Evolutionary conservation across 306 rosid genomes (phyloP).

Genomic region (Amphicarpaea edgeworthii): DNA sequence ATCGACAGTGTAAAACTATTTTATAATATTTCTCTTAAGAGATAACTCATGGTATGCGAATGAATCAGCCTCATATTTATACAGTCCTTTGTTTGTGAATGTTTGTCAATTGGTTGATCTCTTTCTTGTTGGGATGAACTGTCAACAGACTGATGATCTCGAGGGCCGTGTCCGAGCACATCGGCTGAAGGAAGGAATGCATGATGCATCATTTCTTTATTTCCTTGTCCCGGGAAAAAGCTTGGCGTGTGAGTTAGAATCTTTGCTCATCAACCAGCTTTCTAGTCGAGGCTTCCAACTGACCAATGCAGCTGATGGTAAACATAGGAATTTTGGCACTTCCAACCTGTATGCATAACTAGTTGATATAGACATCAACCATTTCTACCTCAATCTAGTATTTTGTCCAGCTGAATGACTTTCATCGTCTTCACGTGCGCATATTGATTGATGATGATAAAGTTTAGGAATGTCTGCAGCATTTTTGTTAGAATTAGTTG

Average conservation of each 20-base stretch:
- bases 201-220: conserved; percentile 67
- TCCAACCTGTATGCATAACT: conserved; percentile 54
- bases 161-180: conserved; percentile 74
- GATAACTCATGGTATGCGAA: no score
- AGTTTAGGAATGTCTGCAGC: conserved; percentile 59
- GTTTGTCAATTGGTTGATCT: conserved; percentile 8
- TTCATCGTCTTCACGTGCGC: not conserved
- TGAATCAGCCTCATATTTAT: no score
- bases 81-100: not conserved
- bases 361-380: conserved; percentile 36
- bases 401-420: conserved; percentile 26
- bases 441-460: not conserved
- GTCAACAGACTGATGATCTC: conserved; percentile 79
- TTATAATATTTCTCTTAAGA: no score
- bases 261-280: conserved; percentile 92
- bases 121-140: conserved; percentile 25
- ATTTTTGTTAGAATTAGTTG: conserved; percentile 61
- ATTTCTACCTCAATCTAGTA: conserved; percentile 9
- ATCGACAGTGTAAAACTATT: no score
- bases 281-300: conserved; percentile 75
- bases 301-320: conserved; percentile 80
- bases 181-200: conserved; percentile 81
- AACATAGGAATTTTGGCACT: conserved; percentile 91
- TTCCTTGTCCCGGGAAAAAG: conserved; percentile 81
- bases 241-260: conserved; percentile 89